phyloP scores from a whole-genome alignment of 176 grass and related monocot species.

The Neostapfia colusana region DNA sequence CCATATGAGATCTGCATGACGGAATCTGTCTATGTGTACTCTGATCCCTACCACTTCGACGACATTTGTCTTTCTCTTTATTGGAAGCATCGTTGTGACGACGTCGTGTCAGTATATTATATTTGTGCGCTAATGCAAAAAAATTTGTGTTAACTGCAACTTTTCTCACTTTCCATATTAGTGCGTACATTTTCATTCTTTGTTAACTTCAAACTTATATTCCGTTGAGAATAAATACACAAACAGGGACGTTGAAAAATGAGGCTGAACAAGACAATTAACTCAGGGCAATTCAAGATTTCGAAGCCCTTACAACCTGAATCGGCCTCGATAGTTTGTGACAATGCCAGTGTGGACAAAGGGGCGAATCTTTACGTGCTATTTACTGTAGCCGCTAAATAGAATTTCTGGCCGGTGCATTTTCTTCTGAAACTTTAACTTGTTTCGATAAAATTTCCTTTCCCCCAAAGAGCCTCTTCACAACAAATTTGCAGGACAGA shows the following conservation, averaged over 20 bases:
- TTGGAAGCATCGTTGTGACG: no score
- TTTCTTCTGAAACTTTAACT: no score
- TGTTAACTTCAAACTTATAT: background rate
- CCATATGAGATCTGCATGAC: background rate
- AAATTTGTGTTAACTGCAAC: background rate
- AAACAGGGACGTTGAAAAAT: background rate
- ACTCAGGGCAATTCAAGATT: background rate
- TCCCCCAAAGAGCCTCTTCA: no score
- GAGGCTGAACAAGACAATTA: background rate
- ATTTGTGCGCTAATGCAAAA: background rate
- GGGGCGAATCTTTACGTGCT: background rate
- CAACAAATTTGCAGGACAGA: background rate
- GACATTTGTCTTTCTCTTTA: background rate
- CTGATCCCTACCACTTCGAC: background rate
- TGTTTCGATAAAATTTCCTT: no score
- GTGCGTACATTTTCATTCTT: background rate
- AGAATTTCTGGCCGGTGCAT: background rate
- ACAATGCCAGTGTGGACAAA: background rate
- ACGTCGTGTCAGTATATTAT: background rate
- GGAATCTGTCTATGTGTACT: background rate
- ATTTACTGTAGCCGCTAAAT: background rate
- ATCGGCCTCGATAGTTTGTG: background rate
- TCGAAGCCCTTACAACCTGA: background rate
- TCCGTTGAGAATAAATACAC: background rate
- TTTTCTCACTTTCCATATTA: background rate